Evolutionary conservation across 331 rosid genomes (phyloP).

Genomic region (Quercus lobata): DNA sequence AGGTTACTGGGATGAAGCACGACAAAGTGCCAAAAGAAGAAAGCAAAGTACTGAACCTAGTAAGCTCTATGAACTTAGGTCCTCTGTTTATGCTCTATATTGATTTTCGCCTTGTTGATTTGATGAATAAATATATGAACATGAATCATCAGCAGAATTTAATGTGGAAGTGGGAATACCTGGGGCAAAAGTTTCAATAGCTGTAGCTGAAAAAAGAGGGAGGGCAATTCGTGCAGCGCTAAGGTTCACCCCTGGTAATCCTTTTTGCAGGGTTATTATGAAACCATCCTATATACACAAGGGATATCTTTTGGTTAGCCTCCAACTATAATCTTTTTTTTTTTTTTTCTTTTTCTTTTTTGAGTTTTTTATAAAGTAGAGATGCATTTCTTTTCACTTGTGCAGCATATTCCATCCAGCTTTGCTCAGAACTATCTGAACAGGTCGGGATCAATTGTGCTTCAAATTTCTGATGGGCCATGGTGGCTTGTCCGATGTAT

Average conservation of each 20-base stretch:
- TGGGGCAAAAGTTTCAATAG: background rate
- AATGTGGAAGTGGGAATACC: background rate
- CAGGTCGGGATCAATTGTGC: background rate
- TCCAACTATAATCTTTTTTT: background rate
- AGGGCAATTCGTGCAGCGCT: background rate
- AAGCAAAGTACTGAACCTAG: background rate
- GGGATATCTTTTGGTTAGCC: conserved; percentile 3
- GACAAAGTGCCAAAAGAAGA: background rate
- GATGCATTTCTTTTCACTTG: background rate
- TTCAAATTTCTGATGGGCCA: background rate
- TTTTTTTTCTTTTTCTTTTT: no score
- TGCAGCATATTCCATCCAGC: conserved; percentile 2
- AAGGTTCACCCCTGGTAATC: conserved; percentile 2
- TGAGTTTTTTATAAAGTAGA: background rate
- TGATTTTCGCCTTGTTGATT: background rate
- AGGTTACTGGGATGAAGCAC: background rate
- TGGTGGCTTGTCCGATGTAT: background rate
- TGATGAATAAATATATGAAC: background rate
- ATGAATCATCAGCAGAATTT: background rate
- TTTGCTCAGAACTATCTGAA: background rate
- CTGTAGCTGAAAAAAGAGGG: background rate
- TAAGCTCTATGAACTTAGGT: background rate
- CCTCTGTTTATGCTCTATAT: background rate
- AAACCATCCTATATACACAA: background rate
- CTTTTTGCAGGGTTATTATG: conserved; percentile 8